Percentiles rank a stretch among this genome's conserved stretches.
Evolutionary conservation across 805 yeast species (phyloP).

Genomic region (Metschnikowia amazonensis): DNA sequence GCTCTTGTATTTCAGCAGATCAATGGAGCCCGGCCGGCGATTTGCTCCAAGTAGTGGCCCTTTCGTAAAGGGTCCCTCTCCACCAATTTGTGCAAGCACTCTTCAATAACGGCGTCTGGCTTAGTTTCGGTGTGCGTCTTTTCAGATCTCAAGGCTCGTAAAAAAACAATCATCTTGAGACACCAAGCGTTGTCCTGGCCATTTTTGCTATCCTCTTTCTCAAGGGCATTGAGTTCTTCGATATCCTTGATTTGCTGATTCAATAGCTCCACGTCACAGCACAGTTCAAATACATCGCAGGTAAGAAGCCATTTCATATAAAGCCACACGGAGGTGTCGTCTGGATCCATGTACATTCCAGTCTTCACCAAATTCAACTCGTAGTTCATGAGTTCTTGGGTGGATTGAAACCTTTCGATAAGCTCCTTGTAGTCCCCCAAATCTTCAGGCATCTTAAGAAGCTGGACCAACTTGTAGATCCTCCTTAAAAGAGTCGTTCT

Average conservation of each 20-base stretch:
- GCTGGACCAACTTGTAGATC: conserved; percentile 31
- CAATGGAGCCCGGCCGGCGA: conserved; percentile 14
- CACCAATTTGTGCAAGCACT: conserved; percentile 42
- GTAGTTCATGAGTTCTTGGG: conserved; percentile 37
- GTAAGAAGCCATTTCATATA: conserved; percentile 77
- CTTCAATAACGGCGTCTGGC: conserved; percentile 21
- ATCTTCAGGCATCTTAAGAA: background rate
- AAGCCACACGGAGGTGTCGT: conserved; percentile 91
- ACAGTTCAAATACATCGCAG: conserved; percentile 33
- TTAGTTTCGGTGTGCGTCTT: conserved; percentile 4
- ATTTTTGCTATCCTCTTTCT: conserved; percentile 53
- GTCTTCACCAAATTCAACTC: conserved; percentile 72
- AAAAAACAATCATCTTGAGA: conserved; percentile 52
- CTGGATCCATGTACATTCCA: conserved; percentile 90
- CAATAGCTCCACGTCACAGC: conserved; percentile 31
- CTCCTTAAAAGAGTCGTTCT: conserved; percentile 65
- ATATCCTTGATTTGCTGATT: conserved; percentile 45
- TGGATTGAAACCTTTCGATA: conserved; percentile 26
- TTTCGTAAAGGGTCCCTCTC: conserved; percentile 62
- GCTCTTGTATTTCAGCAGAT: background rate
- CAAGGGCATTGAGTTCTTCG: conserved; percentile 65
- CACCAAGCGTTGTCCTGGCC: conserved; percentile 73
- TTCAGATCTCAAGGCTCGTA: conserved; percentile 31
- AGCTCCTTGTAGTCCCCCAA: conserved; percentile 6
- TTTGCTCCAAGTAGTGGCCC: conserved; percentile 52